These are phyloP conservation scores for Pichia sp. DNA, from an alignment of 1,139 yeast species.

Conservation along the genomic window DNA sequence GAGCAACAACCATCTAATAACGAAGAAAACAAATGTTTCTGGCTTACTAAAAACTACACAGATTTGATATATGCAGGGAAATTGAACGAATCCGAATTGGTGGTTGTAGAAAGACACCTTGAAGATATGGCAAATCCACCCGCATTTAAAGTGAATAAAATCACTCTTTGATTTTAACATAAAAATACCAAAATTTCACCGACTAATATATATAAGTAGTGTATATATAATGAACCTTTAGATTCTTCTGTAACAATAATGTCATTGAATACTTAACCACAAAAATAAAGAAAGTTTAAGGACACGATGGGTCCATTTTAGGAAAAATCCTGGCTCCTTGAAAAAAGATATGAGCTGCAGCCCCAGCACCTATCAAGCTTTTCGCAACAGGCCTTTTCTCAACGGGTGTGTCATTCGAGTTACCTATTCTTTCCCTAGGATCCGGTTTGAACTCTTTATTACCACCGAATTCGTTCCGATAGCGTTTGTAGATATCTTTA, in stretches of 20 bases:
- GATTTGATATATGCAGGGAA: slow-evolving; percentile 63
- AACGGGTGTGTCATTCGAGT: slow-evolving; percentile 34
- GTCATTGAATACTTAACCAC: not conserved
- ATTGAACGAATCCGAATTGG: slow-evolving; percentile 51
- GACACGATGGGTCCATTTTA: slow-evolving; percentile 26
- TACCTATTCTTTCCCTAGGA: slow-evolving; percentile 45
- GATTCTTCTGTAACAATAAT: slow-evolving; percentile 3
- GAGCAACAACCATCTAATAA: slow-evolving; percentile 3
- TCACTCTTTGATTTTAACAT: slow-evolving; percentile 40
- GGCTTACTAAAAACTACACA: slow-evolving; percentile 73
- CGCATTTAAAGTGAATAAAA: slow-evolving; percentile 72
- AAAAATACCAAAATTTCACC: not conserved
- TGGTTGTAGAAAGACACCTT: slow-evolving; percentile 75
- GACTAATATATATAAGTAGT: not conserved
- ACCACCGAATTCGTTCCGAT: slow-evolving; percentile 53
- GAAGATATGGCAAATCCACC: slow-evolving; percentile 60
- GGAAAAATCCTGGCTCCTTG: slow-evolving; percentile 61
- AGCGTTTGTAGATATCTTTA: slow-evolving; percentile 47
- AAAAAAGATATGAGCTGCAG: slow-evolving; percentile 67
- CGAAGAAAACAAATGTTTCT: slow-evolving; percentile 45
- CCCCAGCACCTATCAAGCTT: slow-evolving; percentile 59
- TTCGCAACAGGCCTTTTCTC: slow-evolving; percentile 43
- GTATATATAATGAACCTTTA: not conserved
- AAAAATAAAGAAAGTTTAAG: not conserved
- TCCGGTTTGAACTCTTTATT: slow-evolving; percentile 50